These are phyloP conservation scores for Warburgia ugandensis DNA, from an alignment of 164 flowering plant genomes.

Conservation along the genomic window DNA sequence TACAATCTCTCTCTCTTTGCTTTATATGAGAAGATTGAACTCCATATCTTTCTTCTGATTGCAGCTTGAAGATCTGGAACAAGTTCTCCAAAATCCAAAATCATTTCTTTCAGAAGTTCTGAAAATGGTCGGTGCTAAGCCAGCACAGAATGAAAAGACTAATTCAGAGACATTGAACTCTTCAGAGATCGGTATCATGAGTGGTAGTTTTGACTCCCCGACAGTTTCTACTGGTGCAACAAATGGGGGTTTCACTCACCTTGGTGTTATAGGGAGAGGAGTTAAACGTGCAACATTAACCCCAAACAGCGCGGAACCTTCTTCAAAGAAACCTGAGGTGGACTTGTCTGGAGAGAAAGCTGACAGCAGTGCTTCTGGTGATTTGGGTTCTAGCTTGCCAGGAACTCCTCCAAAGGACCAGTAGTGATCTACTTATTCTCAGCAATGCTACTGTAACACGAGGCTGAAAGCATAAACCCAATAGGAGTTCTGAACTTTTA, in stretches of 20 bases:
- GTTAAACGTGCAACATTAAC: constrained; percentile 62
- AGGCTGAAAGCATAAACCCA: too few relatives aligned
- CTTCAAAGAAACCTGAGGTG: constrained; percentile 44
- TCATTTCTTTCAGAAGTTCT: constrained; percentile 63
- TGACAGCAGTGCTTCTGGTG: constrained; percentile 7
- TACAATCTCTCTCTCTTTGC: not conserved
- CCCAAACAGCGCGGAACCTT: constrained; percentile 32
- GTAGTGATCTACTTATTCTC: too few relatives aligned
- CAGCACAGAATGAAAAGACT: constrained; percentile 15
- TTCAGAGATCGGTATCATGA: constrained; percentile 36
- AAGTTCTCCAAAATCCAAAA: constrained; percentile 47
- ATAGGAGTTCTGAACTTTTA: too few relatives aligned
- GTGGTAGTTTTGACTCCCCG: constrained; percentile 49
- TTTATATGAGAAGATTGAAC: not conserved
- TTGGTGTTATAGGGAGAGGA: constrained; percentile 97
- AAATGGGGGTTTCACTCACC: constrained; percentile 61
- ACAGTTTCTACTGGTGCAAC: constrained; percentile 60
- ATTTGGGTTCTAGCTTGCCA: too few relatives aligned
- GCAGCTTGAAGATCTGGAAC: constrained; percentile 96
- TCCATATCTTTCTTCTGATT: constrained; percentile 2
- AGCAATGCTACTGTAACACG: too few relatives aligned
- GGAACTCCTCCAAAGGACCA: too few relatives aligned
- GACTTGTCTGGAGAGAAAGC: constrained; percentile 25
- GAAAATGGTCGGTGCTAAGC: constrained; percentile 43
- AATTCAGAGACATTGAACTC: constrained; percentile 23